These are phyloP conservation scores for Xylariaceae sp. DNA, from an alignment of 2,329 filamentous ascomycete genomes.

Conservation along the genomic window DNA sequence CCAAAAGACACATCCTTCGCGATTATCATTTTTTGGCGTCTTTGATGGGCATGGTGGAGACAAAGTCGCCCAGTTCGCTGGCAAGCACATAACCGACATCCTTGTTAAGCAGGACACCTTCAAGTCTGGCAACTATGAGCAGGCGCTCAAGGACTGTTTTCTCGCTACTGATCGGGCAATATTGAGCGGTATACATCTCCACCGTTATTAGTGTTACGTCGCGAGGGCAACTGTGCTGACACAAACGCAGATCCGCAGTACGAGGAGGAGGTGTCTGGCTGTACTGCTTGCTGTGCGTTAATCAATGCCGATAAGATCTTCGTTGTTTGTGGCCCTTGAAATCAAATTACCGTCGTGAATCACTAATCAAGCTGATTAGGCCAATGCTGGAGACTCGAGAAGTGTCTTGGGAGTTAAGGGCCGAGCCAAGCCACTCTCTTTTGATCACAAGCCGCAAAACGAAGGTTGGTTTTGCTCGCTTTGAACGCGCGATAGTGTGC, in stretches of 20 bases:
- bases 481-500: slow-evolving; percentile 1
- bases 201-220: background rate
- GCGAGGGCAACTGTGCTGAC: slow-evolving; percentile 24
- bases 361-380: slow-evolving; percentile 59
- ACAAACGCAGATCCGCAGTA: slow-evolving; percentile 81
- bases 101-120: slow-evolving; percentile 94
- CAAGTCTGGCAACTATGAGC: slow-evolving; percentile 87
- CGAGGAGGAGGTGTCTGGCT: slow-evolving; percentile 96
- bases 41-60: slow-evolving; percentile 98
- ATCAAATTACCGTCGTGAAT: slow-evolving; percentile 17
- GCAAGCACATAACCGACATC: slow-evolving; percentile 92
- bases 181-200: slow-evolving; percentile 73
- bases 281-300: slow-evolving; percentile 90
- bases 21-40: slow-evolving; percentile 94
- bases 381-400: slow-evolving; percentile 95
- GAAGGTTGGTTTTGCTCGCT: slow-evolving; percentile 67
- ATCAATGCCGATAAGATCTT: slow-evolving; percentile 92
- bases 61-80: slow-evolving; percentile 92
- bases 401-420: slow-evolving; percentile 96
- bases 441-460: slow-evolving; percentile 98
- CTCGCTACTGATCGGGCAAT: slow-evolving; percentile 95
- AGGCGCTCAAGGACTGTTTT: slow-evolving; percentile 96
- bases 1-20: slow-evolving; percentile 69
- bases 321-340: slow-evolving; percentile 71
- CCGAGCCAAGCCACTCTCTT: slow-evolving; percentile 95